phyloP scores from a whole-genome alignment of 176 grass and related monocot species.

The Oryza officinalis region DNA sequence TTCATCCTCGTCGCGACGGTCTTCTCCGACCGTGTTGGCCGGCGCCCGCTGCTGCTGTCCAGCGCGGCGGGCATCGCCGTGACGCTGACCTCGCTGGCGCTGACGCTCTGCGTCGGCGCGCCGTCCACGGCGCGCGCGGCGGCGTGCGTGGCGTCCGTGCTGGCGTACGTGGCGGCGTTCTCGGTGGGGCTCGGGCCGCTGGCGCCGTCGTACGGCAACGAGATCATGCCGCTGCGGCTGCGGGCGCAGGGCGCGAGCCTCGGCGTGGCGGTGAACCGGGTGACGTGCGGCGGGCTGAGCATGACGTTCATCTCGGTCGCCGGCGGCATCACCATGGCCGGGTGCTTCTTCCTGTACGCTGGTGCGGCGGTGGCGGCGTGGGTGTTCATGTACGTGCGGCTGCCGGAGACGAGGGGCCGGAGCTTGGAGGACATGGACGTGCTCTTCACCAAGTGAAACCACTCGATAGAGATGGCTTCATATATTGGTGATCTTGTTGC shows the following conservation, averaged over 20 bases:
- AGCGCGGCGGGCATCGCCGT: conserved; percentile 33
- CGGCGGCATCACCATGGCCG: conserved; percentile 38
- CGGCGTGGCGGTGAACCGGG: conserved; percentile 43
- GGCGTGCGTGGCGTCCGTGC: conserved; percentile 11
- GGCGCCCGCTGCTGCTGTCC: conserved; percentile 45
- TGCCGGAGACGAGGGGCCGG: conserved; percentile 56
- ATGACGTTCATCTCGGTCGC: conserved; percentile 69
- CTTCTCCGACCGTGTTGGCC: conserved; percentile 48
- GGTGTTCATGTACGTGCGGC: conserved; percentile 37
- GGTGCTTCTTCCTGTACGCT: conserved; percentile 62
- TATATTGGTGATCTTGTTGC: background rate
- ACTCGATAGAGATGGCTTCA: background rate
- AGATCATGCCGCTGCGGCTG: conserved; percentile 55
- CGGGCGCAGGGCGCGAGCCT: conserved; percentile 47
- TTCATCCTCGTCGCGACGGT: conserved; percentile 39
- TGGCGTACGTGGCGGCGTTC: conserved; percentile 41
- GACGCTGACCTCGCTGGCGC: conserved; percentile 14
- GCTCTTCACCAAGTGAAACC: conserved; percentile 34
- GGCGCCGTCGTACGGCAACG: conserved; percentile 31
- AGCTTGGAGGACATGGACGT: conserved; percentile 57
- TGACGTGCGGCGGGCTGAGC: conserved; percentile 40
- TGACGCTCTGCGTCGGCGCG: background rate
- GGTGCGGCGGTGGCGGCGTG: conserved; percentile 10
- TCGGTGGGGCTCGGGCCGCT: conserved; percentile 36
- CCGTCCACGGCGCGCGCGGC: background rate